These are phyloP conservation scores for Saccharomyces paradoxus DNA, from an alignment of 805 yeast species.

Conservation along the genomic window DNA sequence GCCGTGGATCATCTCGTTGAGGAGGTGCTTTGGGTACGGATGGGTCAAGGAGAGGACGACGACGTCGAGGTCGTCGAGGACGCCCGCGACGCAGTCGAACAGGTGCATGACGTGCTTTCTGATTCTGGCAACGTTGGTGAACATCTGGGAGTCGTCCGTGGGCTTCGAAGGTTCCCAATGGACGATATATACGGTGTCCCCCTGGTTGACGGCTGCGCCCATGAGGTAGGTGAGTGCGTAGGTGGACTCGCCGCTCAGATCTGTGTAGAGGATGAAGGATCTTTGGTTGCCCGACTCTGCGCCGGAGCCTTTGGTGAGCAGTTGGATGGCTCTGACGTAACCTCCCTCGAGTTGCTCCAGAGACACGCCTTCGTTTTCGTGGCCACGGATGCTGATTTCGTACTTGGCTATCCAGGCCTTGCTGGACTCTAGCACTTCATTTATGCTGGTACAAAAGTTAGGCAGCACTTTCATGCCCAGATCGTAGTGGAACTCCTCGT, in stretches of 20 bases:
- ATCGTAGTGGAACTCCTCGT: conserved; percentile 27
- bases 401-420: conserved; percentile 27
- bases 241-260: conserved; percentile 71
- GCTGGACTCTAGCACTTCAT: conserved; percentile 22
- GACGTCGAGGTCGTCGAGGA: conserved; percentile 23
- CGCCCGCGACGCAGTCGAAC: conserved; percentile 24
- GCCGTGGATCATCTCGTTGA: conserved; percentile 32
- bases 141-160: conserved; percentile 6
- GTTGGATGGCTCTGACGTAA: conserved; percentile 18
- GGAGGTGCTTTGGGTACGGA: conserved; percentile 33
- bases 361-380: conserved; percentile 28
- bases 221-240: conserved; percentile 84
- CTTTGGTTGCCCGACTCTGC: conserved; percentile 20
- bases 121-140: conserved; percentile 12
- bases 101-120: conserved; percentile 17
- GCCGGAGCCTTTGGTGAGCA: conserved; percentile 12
- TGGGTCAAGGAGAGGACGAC: conserved; percentile 31
- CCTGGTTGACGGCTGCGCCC: conserved; percentile 77
- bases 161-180: conserved; percentile 19
- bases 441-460: conserved; percentile 22
- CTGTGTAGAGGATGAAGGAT: conserved; percentile 70
- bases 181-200: conserved; percentile 70
- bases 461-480: conserved; percentile 29
- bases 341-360: conserved; percentile 22
- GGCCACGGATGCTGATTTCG: conserved; percentile 26